Evolutionary conservation across 169 alveolate genomes (phyloP).

Genomic region (Cryptosporidium parvum): DNA sequence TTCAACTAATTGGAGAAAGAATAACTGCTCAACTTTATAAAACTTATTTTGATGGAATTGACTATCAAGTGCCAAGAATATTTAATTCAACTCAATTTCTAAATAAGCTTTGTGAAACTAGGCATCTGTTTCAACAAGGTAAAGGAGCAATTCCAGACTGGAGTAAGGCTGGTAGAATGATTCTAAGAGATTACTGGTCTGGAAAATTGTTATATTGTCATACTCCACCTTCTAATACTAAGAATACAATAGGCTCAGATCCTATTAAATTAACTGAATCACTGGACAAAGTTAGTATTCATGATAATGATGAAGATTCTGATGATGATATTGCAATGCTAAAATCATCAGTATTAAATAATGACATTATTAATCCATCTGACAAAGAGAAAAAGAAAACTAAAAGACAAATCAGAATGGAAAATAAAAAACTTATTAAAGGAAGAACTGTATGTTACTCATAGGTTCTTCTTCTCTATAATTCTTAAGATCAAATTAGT

Average conservation of each 20-base stretch:
- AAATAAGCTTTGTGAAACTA: slow-evolving; percentile 83
- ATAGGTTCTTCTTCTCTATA: neutral
- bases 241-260: slow-evolving; percentile 78
- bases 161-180: slow-evolving; percentile 93
- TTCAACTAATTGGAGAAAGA: slow-evolving; percentile 93
- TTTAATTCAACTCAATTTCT: slow-evolving; percentile 80
- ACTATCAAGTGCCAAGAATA: slow-evolving; percentile 72
- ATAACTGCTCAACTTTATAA: slow-evolving; percentile 89
- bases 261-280: slow-evolving; percentile 78
- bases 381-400: slow-evolving; percentile 24
- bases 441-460: slow-evolving; percentile 43
- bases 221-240: slow-evolving; percentile 85
- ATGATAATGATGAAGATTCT: neutral
- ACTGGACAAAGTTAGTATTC: neutral
- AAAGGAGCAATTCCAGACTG: slow-evolving; percentile 95
- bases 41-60: slow-evolving; percentile 77
- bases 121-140: slow-evolving; percentile 89
- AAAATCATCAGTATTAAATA: neutral
- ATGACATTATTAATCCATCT: neutral
- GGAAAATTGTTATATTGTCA: slow-evolving; percentile 93
- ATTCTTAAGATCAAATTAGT: neutral
- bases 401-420: slow-evolving; percentile 73
- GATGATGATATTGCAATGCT: slow-evolving; percentile 15
- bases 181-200: slow-evolving; percentile 92
- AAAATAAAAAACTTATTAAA: slow-evolving; percentile 19